phyloP scores from a whole-genome alignment of 768 basidiomycete genomes.

The Amanita pseudoporphyria region DNA sequence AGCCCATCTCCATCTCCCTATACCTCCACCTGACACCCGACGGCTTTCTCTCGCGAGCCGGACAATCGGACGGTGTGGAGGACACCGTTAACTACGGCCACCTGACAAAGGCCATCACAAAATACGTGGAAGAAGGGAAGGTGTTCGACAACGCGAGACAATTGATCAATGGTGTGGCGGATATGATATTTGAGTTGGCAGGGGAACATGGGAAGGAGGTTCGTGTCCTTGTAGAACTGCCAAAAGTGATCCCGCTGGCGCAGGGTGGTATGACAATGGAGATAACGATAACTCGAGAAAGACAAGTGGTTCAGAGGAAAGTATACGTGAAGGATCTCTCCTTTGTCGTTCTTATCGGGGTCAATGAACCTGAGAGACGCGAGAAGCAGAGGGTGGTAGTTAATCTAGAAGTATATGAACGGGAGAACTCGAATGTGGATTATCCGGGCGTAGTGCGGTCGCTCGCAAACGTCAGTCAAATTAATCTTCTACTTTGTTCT shows the following conservation, averaged over 20 bases:
- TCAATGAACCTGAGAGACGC: slow-evolving; percentile 59
- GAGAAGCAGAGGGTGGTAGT: slow-evolving; percentile 55
- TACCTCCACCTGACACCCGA: slow-evolving; percentile 31
- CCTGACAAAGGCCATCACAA: slow-evolving; percentile 39
- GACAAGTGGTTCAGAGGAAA: slow-evolving; percentile 12
- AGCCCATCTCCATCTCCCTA: slow-evolving; percentile 44
- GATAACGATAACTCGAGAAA: not conserved
- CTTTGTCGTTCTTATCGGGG: slow-evolving; percentile 53
- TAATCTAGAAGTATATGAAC: slow-evolving; percentile 25
- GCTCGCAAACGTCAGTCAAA: slow-evolving; percentile 23
- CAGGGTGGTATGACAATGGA: slow-evolving; percentile 16
- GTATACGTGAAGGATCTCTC: slow-evolving; percentile 37
- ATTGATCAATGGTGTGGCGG: slow-evolving; percentile 26
- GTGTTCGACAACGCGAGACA: slow-evolving; percentile 21
- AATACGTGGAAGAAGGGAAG: slow-evolving; percentile 16
- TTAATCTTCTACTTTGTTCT: not conserved
- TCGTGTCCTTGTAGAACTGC: slow-evolving; percentile 31
- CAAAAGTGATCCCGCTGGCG: slow-evolving; percentile 34
- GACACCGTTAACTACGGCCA: slow-evolving; percentile 61
- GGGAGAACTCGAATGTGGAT: slow-evolving; percentile 16
- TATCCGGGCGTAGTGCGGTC: slow-evolving; percentile 27
- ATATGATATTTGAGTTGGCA: slow-evolving; percentile 27
- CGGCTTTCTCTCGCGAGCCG: slow-evolving; percentile 34
- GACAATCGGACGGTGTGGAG: slow-evolving; percentile 37
- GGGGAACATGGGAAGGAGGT: slow-evolving; percentile 27